Base-by-base conservation (phyloP, 352 stramenopile genomes). In the Globisporangium takayamanum region DNA sequence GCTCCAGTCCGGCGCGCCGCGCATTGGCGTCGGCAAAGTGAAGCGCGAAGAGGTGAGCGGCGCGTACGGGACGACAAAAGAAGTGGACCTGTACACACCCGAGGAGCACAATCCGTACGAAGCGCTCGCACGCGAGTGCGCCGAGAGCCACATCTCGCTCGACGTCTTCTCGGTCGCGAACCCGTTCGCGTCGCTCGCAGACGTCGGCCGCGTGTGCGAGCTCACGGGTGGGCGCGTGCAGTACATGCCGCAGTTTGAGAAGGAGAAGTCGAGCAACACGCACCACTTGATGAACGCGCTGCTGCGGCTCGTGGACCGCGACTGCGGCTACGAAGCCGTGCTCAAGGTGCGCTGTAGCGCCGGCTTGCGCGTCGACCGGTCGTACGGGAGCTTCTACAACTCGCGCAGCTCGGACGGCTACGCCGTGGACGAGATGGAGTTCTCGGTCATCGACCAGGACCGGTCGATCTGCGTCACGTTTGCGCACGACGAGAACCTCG, bases 181-280 rank as follows among this genome's bases (percentile, higher is more conserved):
- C 62, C 72, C 84, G 42, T 93, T 92, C 59, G 78, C 83, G 15
- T 93, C 88, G 44, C 67, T 94, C 25, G 84, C 84, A 12, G 84
- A 94, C 53, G 74, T 92, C 26, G 82, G 80, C 20, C 84, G 84
- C 42, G 76, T 92, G 12, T 89, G 82, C 58, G 84, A 94, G 53
- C 64, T 95, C 60, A 97, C 87, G 26, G 88, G 87, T 53, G 88
- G 87, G 16, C 84, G 84, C 39, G 85, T 94, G 22, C 71, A 83
- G 52, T 92, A 94, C 73, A 82, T 96, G 69, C 87, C 85, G 28
- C 79, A 94, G 59, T 92, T 94, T 54, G 81, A 92, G 59, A 94
- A 90, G 60, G 84, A 94, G 55, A 78, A 80, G 59, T 80, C 74
- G 46, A 90, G 82, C 69, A 90, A 92, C 64, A 76, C 70, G 44